Conservation (phyloP, 805 yeast genomes). For the Lipomyces anomalus region DNA sequence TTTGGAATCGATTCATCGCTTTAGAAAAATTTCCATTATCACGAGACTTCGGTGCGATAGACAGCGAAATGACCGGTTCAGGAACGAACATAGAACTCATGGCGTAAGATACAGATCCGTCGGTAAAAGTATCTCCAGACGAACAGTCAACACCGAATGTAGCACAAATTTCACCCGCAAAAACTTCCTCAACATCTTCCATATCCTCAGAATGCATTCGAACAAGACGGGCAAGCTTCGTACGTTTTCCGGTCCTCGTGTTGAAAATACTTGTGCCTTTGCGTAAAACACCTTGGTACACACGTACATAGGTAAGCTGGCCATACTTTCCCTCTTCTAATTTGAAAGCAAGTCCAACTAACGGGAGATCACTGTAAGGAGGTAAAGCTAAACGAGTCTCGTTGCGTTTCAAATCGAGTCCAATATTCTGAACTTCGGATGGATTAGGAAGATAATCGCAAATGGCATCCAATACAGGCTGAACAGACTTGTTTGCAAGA, state of each 20-base stretch:
- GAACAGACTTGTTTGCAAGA: conserved; percentile 91
- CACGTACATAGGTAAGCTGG: conserved; percentile 93
- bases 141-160: conserved; percentile 98
- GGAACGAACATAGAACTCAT: conserved; percentile 99
- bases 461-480: conserved; percentile 91
- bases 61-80: conserved; percentile 93
- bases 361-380: conserved; percentile 70
- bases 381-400: conserved; percentile 67
- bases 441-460: conserved; percentile 96
- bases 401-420: conserved; percentile 58
- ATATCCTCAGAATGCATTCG: conserved; percentile 98
- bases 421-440: conserved; percentile 84
- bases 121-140: conserved; percentile 96
- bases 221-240: conserved; percentile 87
- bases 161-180: conserved; percentile 98
- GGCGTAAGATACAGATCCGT: conserved; percentile 70
- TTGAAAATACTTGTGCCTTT: conserved; percentile 87
- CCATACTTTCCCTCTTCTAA: conserved; percentile 98
- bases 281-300: conserved; percentile 89
- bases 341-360: conserved; percentile 97
- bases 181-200: conserved; percentile 95
- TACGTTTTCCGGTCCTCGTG: conserved; percentile 86
- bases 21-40: conserved; percentile 88
- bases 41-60: conserved; percentile 80
- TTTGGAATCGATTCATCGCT: conserved; percentile 95